These are phyloP conservation scores for Hypsizygus marmoreus DNA, from an alignment of 768 basidiomycete species.

Conservation along the genomic window DNA sequence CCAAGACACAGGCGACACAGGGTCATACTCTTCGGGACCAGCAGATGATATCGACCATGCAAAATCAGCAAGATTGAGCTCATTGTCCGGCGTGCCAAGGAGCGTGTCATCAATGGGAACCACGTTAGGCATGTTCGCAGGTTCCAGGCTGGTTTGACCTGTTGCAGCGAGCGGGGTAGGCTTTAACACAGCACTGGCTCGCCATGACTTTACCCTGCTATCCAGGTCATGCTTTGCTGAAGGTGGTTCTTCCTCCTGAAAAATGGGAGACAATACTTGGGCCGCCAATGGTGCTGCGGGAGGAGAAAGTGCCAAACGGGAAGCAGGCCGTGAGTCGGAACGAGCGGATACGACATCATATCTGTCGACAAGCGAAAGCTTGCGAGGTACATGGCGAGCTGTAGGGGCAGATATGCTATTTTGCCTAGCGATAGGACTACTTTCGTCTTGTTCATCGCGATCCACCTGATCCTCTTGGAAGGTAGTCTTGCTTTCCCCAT, in stretches of 20 bases:
- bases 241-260: conserved; percentile 61
- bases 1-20: conserved; percentile 39
- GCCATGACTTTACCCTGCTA: conserved; percentile 65
- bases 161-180: conserved; percentile 49
- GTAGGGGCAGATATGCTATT: conserved; percentile 30
- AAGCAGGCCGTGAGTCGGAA: conserved; percentile 30
- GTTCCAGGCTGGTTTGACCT: conserved; percentile 52
- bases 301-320: conserved; percentile 27
- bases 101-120: conserved; percentile 34
- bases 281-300: conserved; percentile 27
- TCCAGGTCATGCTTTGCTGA: conserved; percentile 55
- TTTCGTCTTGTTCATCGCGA: conserved; percentile 39
- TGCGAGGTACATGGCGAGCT: conserved; percentile 59
- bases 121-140: conserved; percentile 51
- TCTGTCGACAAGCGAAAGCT: conserved; percentile 70
- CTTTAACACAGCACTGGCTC: conserved; percentile 53
- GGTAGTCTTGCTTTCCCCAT: conserved; percentile 55
- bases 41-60: conserved; percentile 69
- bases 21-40: conserved; percentile 56
- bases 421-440: conserved; percentile 33
- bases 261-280: conserved; percentile 57
- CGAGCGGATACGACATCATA: conserved; percentile 48
- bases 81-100: conserved; percentile 32
- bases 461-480: no score
- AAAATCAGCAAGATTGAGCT: conserved; percentile 65